Conservation (phyloP, 495 filamentous ascomycete species). For the Hypoxylon rickii region DNA sequence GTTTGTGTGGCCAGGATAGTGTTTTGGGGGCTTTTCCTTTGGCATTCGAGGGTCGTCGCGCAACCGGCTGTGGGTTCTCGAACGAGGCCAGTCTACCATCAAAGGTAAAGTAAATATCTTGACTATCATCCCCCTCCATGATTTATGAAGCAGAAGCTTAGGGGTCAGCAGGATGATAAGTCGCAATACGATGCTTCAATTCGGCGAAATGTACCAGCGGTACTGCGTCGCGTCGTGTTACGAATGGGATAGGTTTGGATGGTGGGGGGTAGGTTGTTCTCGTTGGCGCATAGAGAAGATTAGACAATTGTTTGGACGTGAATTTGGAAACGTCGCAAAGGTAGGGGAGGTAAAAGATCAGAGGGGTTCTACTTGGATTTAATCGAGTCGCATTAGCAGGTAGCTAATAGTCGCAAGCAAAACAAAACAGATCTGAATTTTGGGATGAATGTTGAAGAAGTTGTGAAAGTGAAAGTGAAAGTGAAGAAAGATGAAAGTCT, state of each 20-base stretch:
- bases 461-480: background rate
- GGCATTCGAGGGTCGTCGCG: constrained; percentile 69
- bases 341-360: background rate
- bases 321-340: background rate
- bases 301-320: background rate
- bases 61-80: constrained; percentile 57
- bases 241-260: background rate
- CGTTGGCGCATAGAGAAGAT: background rate
- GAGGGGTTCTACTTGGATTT: no score
- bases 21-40: constrained; percentile 60
- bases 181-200: background rate
- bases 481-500: constrained; percentile 3
- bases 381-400: no score
- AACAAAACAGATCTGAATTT: no score
- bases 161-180: background rate
- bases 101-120: constrained; percentile 59
- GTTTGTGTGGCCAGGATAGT: constrained; percentile 76
- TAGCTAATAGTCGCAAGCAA: background rate
- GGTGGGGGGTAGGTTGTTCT: background rate
- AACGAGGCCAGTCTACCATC: constrained; percentile 79
- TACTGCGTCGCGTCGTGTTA: constrained; percentile 24
- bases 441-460: background rate
- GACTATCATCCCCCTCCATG: constrained; percentile 40
- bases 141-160: background rate
- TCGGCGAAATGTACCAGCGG: constrained; percentile 3